Percentiles rank a stretch among this genome's conserved stretches.
phyloP scores from a whole-genome alignment of 2,329 filamentous ascomycete genomes.

The Balansia obtecta region DNA sequence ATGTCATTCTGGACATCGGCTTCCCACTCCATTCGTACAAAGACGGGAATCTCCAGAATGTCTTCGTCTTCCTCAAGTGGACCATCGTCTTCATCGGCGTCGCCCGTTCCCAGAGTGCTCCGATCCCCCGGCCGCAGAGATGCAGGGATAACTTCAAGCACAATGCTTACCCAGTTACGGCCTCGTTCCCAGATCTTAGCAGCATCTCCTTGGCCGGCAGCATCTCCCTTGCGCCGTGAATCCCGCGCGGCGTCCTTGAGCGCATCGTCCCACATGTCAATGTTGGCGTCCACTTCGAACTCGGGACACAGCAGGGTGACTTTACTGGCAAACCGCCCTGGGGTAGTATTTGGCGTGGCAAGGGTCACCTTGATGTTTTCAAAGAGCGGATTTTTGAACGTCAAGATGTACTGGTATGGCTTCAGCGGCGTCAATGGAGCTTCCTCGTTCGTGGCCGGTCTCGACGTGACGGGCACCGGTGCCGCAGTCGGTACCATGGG shows the following conservation, averaged over 20 bases:
- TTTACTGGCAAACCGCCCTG: constrained; percentile 61
- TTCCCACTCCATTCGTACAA: constrained; percentile 88
- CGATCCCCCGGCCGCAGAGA: constrained; percentile 31
- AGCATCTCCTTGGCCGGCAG: constrained; percentile 52
- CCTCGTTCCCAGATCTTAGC: constrained; percentile 96
- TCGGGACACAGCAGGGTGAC: constrained; percentile 91
- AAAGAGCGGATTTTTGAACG: constrained; percentile 88
- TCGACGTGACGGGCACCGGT: constrained; percentile 22
- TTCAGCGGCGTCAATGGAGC: constrained; percentile 40
- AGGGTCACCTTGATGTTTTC: constrained; percentile 79
- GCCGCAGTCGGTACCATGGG: constrained; percentile 36
- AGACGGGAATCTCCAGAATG: constrained; percentile 79
- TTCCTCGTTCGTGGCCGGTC: constrained; percentile 19
- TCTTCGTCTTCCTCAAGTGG: constrained; percentile 48
- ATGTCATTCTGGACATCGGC: constrained; percentile 54
- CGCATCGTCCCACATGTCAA: constrained; percentile 78
- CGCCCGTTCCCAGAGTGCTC: constrained; percentile 13
- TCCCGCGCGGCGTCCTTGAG: constrained; percentile 42
- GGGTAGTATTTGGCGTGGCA: constrained; percentile 69
- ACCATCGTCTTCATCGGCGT: constrained; percentile 29
- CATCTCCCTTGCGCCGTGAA: constrained; percentile 26
- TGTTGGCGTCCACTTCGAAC: constrained; percentile 89
- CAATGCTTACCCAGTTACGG: constrained; percentile 88
- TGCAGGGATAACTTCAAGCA: constrained; percentile 74
- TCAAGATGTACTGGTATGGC: constrained; percentile 70